A percentile compares a stretch with the other conserved stretches of the same genome.
Conservation (phyloP, 2,329 filamentous ascomycete genomes). For the Aspergillus pseudoglaucus region DNA sequence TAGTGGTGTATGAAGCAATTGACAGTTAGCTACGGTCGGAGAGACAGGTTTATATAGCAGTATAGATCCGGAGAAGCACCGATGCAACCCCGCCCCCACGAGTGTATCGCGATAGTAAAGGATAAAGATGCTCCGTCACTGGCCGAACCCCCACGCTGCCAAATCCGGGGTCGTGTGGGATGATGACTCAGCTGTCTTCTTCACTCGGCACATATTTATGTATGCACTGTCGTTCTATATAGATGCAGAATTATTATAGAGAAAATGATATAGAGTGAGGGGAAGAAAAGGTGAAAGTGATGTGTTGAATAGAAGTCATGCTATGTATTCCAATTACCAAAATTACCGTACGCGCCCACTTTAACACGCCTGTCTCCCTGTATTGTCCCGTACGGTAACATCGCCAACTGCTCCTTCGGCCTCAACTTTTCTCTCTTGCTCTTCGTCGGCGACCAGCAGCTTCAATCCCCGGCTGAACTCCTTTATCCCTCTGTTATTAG, state of each 20-base stretch:
- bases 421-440: background rate
- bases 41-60: background rate
- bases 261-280: background rate
- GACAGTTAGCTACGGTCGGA: constrained; percentile 7
- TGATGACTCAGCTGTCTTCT: background rate
- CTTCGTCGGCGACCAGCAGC: background rate
- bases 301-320: background rate
- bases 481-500: too few species aligned
- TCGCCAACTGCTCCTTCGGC: background rate
- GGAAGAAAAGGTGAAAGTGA: background rate
- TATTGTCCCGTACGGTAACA: background rate
- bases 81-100: background rate
- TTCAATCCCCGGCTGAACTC: background rate
- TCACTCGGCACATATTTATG: too few species aligned
- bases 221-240: background rate
- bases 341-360: background rate
- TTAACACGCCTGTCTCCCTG: background rate
- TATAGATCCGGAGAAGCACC: background rate
- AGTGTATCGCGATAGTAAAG: too few species aligned
- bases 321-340: background rate
- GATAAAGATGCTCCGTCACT: background rate
- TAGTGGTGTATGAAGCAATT: background rate
- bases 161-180: background rate
- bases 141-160: background rate
- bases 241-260: background rate